These are phyloP conservation scores for Aspergillus chevalieri DNA, from an alignment of 2,329 filamentous ascomycete species.

Conservation along the genomic window DNA sequence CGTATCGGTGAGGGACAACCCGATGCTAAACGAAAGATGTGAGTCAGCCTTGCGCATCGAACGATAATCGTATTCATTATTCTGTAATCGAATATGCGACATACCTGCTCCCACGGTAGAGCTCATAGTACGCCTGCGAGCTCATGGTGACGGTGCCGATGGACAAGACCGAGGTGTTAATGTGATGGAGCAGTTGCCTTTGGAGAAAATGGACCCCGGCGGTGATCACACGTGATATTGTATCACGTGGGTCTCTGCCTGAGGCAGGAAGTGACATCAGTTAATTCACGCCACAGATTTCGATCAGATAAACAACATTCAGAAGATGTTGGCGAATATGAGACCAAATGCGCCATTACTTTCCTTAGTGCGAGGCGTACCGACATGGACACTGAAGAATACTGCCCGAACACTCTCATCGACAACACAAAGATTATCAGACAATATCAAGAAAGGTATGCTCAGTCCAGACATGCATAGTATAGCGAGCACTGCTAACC, in stretches of 20 bases:
- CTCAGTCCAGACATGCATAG: not conserved
- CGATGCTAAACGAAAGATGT: conserved; percentile 60
- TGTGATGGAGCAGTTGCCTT: not conserved
- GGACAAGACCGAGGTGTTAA: not conserved
- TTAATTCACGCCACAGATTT: not conserved
- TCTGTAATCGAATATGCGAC: not conserved
- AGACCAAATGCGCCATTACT: not conserved
- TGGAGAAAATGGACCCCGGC: not conserved
- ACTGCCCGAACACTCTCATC: not conserved
- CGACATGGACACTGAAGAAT: not conserved
- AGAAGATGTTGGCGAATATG: not conserved
- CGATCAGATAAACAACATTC: not conserved
- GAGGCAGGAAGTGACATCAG: not conserved
- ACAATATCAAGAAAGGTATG: not conserved
- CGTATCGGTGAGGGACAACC: conserved; percentile 86
- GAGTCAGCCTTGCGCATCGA: not conserved
- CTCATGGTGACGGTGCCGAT: conserved; percentile 35
- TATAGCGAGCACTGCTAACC: not conserved
- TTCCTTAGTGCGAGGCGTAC: not conserved
- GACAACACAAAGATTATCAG: not conserved
- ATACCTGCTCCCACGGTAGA: conserved; percentile 98
- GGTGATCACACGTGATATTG: not conserved
- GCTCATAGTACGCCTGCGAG: conserved; percentile 69
- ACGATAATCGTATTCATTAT: too few species aligned
- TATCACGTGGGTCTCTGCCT: not conserved